phyloP scores from a whole-genome alignment of 805 yeast genomes.

The Hanseniaspora lindneri region DNA sequence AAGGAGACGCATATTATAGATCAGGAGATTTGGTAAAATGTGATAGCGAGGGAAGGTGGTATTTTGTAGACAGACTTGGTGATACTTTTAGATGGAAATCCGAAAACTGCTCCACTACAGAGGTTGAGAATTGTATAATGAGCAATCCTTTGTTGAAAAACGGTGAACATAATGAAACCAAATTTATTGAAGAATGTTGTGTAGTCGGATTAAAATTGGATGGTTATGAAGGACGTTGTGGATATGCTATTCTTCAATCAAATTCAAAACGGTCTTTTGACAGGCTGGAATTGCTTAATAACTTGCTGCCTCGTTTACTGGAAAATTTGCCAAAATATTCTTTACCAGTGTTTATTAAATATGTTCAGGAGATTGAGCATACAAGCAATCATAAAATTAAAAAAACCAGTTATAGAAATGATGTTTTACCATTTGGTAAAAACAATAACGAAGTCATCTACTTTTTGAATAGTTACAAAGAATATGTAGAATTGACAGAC shows the following conservation, averaged over 20 bases:
- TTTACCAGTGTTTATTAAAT: constrained; percentile 67
- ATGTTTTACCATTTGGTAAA: constrained; percentile 55
- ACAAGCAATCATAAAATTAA: constrained; percentile 77
- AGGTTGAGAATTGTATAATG: constrained; percentile 67
- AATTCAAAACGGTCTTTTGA: constrained; percentile 20
- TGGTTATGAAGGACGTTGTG: constrained; percentile 88
- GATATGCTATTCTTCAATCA: constrained; percentile 65
- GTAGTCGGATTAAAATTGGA: constrained; percentile 83
- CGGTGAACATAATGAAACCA: constrained; percentile 23
- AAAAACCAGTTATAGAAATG: constrained; percentile 56
- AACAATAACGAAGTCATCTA: constrained; percentile 49
- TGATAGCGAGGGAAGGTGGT: constrained; percentile 58
- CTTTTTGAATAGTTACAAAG: constrained; percentile 47
- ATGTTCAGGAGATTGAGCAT: constrained; percentile 47
- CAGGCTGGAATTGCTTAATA: constrained; percentile 29
- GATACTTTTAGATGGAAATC: constrained; percentile 96
- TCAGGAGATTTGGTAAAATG: constrained; percentile 69
- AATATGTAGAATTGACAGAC: constrained; percentile 46
- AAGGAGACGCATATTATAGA: constrained; percentile 87
- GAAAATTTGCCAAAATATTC: constrained; percentile 68
- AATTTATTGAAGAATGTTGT: constrained; percentile 48
- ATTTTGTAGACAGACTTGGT: constrained; percentile 84
- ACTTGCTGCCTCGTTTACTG: constrained; percentile 30
- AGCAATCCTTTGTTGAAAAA: constrained; percentile 17
- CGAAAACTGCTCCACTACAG: constrained; percentile 87